Conservation (phyloP, 139 green algal species). For the Ettlia oleoabundans region DNA sequence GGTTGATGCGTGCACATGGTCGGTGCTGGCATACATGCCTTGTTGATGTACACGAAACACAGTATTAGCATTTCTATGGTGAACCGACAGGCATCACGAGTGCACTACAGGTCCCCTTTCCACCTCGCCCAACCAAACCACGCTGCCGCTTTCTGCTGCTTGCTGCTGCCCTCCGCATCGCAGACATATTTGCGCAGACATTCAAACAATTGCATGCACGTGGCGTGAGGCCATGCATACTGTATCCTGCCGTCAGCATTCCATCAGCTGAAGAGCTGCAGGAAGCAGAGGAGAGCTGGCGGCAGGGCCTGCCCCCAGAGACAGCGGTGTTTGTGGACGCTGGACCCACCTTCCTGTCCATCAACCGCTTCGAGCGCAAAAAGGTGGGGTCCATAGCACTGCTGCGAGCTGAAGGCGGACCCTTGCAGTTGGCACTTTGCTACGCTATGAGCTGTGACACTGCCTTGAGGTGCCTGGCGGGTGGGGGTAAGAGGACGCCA, state of each 20-base stretch:
- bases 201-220: conserved; percentile 69
- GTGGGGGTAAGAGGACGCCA: too few species aligned
- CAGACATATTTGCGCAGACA: conserved; percentile 80
- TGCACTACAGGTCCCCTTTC: too few species aligned
- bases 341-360: conserved; percentile 86
- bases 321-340: conserved; percentile 54
- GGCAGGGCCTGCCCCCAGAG: conserved; percentile 47
- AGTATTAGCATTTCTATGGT: too few species aligned
- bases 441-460: too few species aligned
- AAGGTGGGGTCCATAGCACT: conserved; percentile 60
- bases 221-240: conserved; percentile 68
- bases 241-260: conserved; percentile 89
- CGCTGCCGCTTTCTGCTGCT: neutral
- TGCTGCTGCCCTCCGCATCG: neutral
- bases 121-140: too few species aligned
- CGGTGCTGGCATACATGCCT: neutral
- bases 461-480: too few species aligned
- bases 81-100: neutral
- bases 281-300: conserved; percentile 47
- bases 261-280: conserved; percentile 56
- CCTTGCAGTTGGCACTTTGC: neutral
- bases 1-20: neutral
- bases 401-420: too few species aligned
- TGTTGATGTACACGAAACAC: neutral
- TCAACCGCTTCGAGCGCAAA: conserved; percentile 99